Conservation (phyloP, 1,284 basidiomycete species). For the Ceratobasidium sp. region DNA sequence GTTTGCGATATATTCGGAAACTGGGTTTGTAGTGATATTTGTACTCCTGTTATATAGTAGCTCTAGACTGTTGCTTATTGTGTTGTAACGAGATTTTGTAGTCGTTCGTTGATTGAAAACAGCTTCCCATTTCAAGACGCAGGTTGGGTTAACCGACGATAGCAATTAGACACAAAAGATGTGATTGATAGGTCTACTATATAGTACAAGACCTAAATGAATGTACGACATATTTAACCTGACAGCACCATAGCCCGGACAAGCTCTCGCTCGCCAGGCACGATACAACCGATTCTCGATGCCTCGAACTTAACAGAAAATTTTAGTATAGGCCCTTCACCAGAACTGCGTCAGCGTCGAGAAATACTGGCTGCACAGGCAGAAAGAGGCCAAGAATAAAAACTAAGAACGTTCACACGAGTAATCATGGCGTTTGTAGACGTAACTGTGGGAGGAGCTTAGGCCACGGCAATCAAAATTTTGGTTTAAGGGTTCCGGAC, state of each 20-base stretch:
- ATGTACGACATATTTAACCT: slow-evolving; percentile 43
- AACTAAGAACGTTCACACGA: slow-evolving; percentile 13
- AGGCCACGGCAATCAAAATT: neutral
- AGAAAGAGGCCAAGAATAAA: slow-evolving; percentile 40
- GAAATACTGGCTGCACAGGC: slow-evolving; percentile 42
- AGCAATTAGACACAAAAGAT: neutral
- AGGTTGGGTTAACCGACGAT: too few relatives aligned
- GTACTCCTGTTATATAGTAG: too few relatives aligned
- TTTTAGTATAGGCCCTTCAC: slow-evolving; percentile 41
- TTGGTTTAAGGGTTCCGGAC: slow-evolving; percentile 5
- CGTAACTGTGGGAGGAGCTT: neutral
- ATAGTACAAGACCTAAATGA: neutral
- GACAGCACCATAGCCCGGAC: slow-evolving; percentile 31
- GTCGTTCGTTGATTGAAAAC: neutral
- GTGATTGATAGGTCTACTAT: neutral
- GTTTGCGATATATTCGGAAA: too few relatives aligned
- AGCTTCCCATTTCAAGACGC: too few relatives aligned
- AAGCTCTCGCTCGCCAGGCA: slow-evolving; percentile 10
- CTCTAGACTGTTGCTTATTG: too few relatives aligned
- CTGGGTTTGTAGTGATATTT: too few relatives aligned
- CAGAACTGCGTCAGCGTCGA: slow-evolving; percentile 45
- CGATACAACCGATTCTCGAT: slow-evolving; percentile 44
- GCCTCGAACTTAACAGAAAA: slow-evolving; percentile 25
- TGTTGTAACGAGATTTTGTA: too few relatives aligned
- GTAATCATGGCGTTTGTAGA: neutral